Conservation (phyloP, 805 yeast species). For the Ogataea parapolymorpha region DNA sequence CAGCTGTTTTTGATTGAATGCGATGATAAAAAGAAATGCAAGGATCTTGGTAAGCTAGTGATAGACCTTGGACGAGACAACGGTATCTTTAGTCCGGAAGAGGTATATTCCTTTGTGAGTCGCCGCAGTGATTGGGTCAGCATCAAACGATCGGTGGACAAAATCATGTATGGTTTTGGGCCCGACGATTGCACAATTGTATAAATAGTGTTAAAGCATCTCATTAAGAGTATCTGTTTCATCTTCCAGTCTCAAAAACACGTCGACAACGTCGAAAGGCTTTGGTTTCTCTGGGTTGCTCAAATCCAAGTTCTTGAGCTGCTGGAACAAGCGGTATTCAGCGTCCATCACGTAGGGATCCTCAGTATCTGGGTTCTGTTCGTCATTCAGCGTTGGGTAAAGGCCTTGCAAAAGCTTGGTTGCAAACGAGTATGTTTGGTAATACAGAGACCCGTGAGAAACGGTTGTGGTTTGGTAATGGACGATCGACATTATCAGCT, state of each 20-base stretch:
- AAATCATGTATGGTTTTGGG: slow-evolving; percentile 90
- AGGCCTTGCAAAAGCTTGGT: slow-evolving; percentile 11
- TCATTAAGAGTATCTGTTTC: slow-evolving; percentile 23
- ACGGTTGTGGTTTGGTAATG: slow-evolving; percentile 6
- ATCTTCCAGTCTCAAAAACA: slow-evolving; percentile 19
- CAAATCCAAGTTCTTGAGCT: slow-evolving; percentile 3
- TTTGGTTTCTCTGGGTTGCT: slow-evolving; percentile 1
- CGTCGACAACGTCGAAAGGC: slow-evolving; percentile 20
- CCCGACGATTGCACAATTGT: slow-evolving; percentile 68
- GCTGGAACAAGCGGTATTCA: slow-evolving; percentile 7
- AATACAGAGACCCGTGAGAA: slow-evolving; percentile 7
- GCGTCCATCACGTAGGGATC: slow-evolving; percentile 9
- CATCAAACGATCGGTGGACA: slow-evolving; percentile 79
- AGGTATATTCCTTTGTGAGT: slow-evolving; percentile 87
- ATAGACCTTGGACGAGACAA: slow-evolving; percentile 82
- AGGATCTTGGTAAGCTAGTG: slow-evolving; percentile 77
- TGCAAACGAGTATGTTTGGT: slow-evolving; percentile 8
- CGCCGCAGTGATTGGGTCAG: slow-evolving; percentile 82
- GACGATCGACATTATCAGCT: slow-evolving; percentile 7
- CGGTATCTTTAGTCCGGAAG: slow-evolving; percentile 89
- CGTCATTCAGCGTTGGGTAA: slow-evolving; percentile 1
- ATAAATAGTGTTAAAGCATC: slow-evolving; percentile 28
- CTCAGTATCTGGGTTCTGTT: not conserved
- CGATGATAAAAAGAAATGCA: slow-evolving; percentile 61
- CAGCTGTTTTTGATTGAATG: slow-evolving; percentile 72